Conservation (phyloP, 371 early-diverging fungal species). For the Dichotomocladium elegans region DNA sequence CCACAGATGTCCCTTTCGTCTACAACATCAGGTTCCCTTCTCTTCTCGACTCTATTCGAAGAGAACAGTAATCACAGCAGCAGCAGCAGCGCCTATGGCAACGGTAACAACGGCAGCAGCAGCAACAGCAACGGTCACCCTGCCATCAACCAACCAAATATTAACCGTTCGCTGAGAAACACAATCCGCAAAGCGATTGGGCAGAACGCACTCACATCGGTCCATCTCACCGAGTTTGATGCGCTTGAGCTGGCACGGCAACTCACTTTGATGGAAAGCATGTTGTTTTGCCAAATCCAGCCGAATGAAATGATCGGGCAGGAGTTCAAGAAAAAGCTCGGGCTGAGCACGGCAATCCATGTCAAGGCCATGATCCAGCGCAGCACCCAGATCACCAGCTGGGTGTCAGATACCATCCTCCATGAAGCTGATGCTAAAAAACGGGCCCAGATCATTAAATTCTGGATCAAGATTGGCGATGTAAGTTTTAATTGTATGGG, state of each 20-base stretch:
- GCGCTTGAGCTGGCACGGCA: conserved; percentile 75
- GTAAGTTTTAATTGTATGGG: too few relatives aligned
- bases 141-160: conserved; percentile 6
- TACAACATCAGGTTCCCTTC: conserved; percentile 9
- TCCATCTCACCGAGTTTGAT: conserved; percentile 66
- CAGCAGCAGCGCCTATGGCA: conserved; percentile 14
- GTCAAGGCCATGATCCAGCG: conserved; percentile 46
- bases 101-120: too few relatives aligned
- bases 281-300: conserved; percentile 53
- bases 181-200: conserved; percentile 23
- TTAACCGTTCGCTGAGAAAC: conserved; percentile 28
- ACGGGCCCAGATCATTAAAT: conserved; percentile 60
- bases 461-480: conserved; percentile 62
- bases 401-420: conserved; percentile 70
- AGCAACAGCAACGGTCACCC: too few relatives aligned
- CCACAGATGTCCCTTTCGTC: conserved; percentile 17
- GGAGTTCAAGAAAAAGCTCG: conserved; percentile 51
- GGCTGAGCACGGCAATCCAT: conserved; percentile 36
- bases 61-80: conserved; percentile 15
- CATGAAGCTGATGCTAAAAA: conserved; percentile 61
- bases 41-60: conserved; percentile 33
- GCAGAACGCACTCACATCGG: conserved; percentile 4
- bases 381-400: conserved; percentile 57
- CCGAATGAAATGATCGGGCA: conserved; percentile 64
- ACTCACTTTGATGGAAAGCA: conserved; percentile 64